phyloP scores from a whole-genome alignment of 768 basidiomycete genomes.

The Lactarius tabidus region DNA sequence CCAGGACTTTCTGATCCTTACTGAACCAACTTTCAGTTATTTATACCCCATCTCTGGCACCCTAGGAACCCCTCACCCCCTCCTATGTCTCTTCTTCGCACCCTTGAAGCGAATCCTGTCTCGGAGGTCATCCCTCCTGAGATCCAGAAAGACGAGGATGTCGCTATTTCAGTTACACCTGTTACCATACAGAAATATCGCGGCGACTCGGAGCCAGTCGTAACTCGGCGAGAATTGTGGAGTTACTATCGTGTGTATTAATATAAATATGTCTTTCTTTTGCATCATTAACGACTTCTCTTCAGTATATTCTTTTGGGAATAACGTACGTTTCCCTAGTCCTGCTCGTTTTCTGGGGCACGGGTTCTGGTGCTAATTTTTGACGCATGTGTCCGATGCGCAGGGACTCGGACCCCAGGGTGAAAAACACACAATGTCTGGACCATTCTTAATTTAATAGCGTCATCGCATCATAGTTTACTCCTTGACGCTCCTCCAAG shows the following conservation, averaged over 20 bases:
- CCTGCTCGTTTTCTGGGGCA: constrained; percentile 1
- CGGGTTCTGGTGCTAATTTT: constrained; percentile 22
- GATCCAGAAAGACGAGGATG: neutral
- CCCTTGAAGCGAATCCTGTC: neutral
- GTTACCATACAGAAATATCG: neutral
- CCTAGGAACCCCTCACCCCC: neutral
- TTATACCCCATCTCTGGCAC: neutral
- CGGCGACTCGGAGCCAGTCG: constrained; percentile 52
- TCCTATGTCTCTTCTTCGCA: neutral
- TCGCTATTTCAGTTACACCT: neutral
- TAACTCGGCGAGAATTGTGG: constrained; percentile 75
- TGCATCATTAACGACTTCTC: constrained; percentile 29
- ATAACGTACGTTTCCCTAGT: constrained; percentile 55
- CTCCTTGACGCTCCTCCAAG: constrained; percentile 71
- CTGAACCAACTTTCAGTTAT: neutral
- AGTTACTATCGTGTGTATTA: constrained; percentile 64
- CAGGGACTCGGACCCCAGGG: constrained; percentile 61
- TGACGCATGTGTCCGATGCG: neutral
- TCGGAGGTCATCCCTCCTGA: constrained; percentile 3
- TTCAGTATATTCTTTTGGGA: constrained; percentile 74
- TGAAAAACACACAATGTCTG: constrained; percentile 5
- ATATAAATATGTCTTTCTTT: constrained; percentile 33
- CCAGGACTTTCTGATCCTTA: too few relatives aligned
- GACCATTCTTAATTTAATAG: neutral
- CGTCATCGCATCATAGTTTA: constrained; percentile 35